Conservation (phyloP, 2,329 filamentous ascomycete genomes). For the Pseudomassariella vexata region DNA sequence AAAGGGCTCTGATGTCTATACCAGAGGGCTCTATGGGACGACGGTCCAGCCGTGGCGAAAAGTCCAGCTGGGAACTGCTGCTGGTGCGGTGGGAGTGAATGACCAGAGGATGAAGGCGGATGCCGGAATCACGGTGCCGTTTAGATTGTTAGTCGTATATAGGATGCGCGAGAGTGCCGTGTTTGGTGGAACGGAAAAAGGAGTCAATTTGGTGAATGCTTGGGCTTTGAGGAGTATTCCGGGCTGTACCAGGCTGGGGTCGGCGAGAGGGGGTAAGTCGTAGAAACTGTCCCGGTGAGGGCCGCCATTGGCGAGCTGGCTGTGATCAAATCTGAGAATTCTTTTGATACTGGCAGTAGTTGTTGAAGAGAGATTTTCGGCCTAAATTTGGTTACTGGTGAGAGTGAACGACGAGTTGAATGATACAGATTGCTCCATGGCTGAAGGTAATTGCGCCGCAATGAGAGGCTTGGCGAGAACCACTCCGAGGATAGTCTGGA, state of each 20-base stretch:
- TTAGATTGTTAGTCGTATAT: slow-evolving; percentile 38
- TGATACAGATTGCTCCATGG: slow-evolving; percentile 10
- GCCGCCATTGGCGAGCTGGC: slow-evolving; percentile 26
- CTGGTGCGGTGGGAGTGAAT: slow-evolving; percentile 21
- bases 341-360: slow-evolving; percentile 15
- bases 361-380: slow-evolving; percentile 13
- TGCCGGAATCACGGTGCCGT: slow-evolving; percentile 38
- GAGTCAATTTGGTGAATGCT: slow-evolving; percentile 26
- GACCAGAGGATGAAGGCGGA: slow-evolving; percentile 47
- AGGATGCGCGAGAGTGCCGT: slow-evolving; percentile 41
- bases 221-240: slow-evolving; percentile 36
- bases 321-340: slow-evolving; percentile 21
- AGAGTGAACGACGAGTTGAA: slow-evolving; percentile 25
- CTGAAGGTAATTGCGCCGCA: too few species aligned
- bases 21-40: slow-evolving; percentile 31
- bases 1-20: slow-evolving; percentile 34
- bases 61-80: slow-evolving; percentile 21
- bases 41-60: slow-evolving; percentile 31
- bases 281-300: slow-evolving; percentile 33
- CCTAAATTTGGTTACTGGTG: slow-evolving; percentile 16
- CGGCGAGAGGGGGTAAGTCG: slow-evolving; percentile 18
- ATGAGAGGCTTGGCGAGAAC: too few species aligned
- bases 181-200: slow-evolving; percentile 34
- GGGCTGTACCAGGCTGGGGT: slow-evolving; percentile 14
- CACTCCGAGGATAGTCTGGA: too few species aligned